Evolutionary conservation across 768 basidiomycete genomes (phyloP).

Genomic region (Kwoniella newhampshirensis): DNA sequence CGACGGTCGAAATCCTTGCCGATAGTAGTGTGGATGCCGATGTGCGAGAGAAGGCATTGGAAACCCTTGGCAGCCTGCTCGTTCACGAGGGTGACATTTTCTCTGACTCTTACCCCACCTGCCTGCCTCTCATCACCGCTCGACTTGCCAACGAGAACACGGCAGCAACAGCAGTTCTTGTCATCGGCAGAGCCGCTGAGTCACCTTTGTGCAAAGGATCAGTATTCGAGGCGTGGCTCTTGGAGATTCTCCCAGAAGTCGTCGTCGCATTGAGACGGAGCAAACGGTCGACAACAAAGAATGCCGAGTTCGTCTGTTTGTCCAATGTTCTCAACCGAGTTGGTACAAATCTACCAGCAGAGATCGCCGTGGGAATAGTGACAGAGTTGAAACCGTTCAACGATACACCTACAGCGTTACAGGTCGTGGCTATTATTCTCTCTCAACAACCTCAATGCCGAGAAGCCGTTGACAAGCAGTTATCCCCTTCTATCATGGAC

Average conservation of each 20-base stretch:
- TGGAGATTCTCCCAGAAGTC: constrained; percentile 74
- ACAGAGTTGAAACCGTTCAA: constrained; percentile 74
- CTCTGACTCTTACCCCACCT: constrained; percentile 50
- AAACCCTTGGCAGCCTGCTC: constrained; percentile 82
- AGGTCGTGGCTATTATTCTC: constrained; percentile 61
- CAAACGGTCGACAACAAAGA: constrained; percentile 74
- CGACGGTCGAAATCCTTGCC: constrained; percentile 68
- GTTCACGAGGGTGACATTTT: constrained; percentile 76
- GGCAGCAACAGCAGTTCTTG: constrained; percentile 61
- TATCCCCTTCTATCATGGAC: constrained; percentile 51
- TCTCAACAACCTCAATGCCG: constrained; percentile 35
- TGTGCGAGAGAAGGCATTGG: constrained; percentile 77
- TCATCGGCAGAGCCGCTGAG: constrained; percentile 77
- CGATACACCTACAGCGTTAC: constrained; percentile 59
- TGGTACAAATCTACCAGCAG: constrained; percentile 56
- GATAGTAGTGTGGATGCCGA: constrained; percentile 88
- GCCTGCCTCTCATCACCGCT: constrained; percentile 46
- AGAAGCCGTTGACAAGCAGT: constrained; percentile 33
- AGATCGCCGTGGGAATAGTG: constrained; percentile 65
- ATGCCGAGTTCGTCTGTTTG: constrained; percentile 74
- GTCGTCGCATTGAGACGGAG: constrained; percentile 71
- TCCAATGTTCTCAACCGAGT: constrained; percentile 56
- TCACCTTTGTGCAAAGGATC: constrained; percentile 42
- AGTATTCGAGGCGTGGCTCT: constrained; percentile 64
- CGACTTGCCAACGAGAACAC: constrained; percentile 54